Evolutionary conservation across 2,329 filamentous ascomycete genomes (phyloP).

Genomic region (Apiospora rasikravindrae): DNA sequence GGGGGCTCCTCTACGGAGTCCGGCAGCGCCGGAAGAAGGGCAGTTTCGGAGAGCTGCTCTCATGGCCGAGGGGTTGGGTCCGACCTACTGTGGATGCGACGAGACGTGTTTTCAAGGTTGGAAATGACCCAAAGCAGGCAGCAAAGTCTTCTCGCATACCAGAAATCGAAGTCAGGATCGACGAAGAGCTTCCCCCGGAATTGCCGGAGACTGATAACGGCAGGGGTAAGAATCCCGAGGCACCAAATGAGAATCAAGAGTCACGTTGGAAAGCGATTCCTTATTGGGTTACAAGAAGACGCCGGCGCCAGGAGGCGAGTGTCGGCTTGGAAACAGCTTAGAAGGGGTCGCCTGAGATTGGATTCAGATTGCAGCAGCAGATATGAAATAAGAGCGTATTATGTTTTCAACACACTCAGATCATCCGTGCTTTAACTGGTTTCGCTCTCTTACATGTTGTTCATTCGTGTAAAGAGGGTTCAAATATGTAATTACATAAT

Average conservation of each 20-base stretch:
- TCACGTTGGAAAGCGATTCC: background rate
- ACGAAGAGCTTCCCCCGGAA: background rate
- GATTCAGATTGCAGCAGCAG: too few relatives aligned
- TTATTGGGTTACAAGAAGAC: background rate
- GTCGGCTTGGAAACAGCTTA: background rate
- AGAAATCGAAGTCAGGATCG: background rate
- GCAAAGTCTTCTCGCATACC: too few relatives aligned
- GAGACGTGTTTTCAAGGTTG: background rate
- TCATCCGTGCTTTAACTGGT: too few relatives aligned
- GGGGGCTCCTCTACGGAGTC: background rate
- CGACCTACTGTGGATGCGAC: background rate
- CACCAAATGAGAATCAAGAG: accelerated
- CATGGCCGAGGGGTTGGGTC: background rate
- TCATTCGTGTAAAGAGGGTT: too few relatives aligned
- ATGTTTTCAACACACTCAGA: too few relatives aligned
- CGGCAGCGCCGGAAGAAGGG: background rate
- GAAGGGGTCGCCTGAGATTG: background rate
- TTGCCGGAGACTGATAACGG: background rate
- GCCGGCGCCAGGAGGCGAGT: background rate
- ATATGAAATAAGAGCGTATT: too few relatives aligned
- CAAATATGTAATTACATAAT: too few relatives aligned
- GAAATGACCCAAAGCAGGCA: background rate
- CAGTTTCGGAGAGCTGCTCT: background rate
- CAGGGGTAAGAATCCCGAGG: background rate
- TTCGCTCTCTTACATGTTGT: too few relatives aligned